Percentiles rank a stretch among this genome's conserved stretches.
Evolutionary conservation across 768 basidiomycete species (phyloP).

Genomic region (Boletus fagicola): DNA sequence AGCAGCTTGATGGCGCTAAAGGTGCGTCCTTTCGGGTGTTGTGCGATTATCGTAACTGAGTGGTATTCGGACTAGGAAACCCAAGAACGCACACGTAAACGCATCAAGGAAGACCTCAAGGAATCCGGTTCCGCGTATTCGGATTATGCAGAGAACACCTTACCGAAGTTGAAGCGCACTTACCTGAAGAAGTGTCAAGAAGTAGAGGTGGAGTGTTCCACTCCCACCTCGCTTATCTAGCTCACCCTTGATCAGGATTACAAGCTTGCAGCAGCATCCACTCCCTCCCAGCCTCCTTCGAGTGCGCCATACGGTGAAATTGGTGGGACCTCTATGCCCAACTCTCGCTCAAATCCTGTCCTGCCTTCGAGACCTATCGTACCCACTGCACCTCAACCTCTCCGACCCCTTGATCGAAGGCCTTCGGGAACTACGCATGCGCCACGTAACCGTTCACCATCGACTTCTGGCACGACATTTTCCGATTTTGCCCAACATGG

Average conservation of each 20-base stretch:
- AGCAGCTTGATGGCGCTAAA: slow-evolving; percentile 64
- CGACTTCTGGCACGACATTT: slow-evolving; percentile 75
- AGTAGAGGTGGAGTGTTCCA: slow-evolving; percentile 60
- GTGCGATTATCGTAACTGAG: not conserved
- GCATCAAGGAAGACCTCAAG: slow-evolving; percentile 89
- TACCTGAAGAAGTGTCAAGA: slow-evolving; percentile 87
- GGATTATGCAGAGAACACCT: slow-evolving; percentile 75
- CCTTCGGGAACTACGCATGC: slow-evolving; percentile 58
- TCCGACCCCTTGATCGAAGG: slow-evolving; percentile 71
- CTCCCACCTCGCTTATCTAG: slow-evolving; percentile 2
- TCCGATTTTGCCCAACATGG: slow-evolving; percentile 88
- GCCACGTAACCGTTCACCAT: slow-evolving; percentile 72
- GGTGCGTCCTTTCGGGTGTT: slow-evolving; percentile 37
- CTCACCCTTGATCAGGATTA: slow-evolving; percentile 52
- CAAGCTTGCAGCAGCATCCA: slow-evolving; percentile 45
- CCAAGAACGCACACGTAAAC: slow-evolving; percentile 87
- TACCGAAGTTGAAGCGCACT: slow-evolving; percentile 75
- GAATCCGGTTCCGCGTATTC: slow-evolving; percentile 71
- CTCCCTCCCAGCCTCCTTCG: slow-evolving; percentile 28
- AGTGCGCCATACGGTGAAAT: slow-evolving; percentile 36
- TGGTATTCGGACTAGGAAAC: slow-evolving; percentile 55
- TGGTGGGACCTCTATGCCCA: slow-evolving; percentile 30
- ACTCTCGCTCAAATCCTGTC: slow-evolving; percentile 45
- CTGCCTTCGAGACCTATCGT: slow-evolving; percentile 52
- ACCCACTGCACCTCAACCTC: slow-evolving; percentile 70